phyloP scores from a whole-genome alignment of 768 basidiomycete species.

The Leccinum uliginosum region DNA sequence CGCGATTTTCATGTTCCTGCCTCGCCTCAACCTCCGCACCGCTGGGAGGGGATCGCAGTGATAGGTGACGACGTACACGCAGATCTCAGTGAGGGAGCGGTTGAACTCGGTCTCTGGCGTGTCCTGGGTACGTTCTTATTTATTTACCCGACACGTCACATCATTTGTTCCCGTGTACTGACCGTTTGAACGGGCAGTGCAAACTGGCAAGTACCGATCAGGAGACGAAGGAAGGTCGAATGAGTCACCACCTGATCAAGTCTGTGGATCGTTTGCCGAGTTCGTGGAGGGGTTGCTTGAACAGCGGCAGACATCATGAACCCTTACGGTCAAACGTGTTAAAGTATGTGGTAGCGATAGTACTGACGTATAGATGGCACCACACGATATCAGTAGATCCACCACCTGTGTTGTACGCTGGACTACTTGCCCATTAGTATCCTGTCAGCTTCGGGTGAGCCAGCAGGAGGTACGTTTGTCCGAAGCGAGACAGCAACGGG shows the following conservation, averaged over 20 bases:
- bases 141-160: not conserved
- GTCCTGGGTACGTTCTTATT: constrained; percentile 48
- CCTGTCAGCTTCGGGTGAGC: constrained; percentile 41
- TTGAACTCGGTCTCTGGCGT: constrained; percentile 56
- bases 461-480: constrained; percentile 41
- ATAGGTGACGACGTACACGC: constrained; percentile 65
- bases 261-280: constrained; percentile 48
- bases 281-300: constrained; percentile 47
- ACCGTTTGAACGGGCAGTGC: constrained; percentile 35
- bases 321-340: too few relatives aligned
- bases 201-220: constrained; percentile 64
- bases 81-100: constrained; percentile 61
- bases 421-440: constrained; percentile 27
- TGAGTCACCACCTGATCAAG: constrained; percentile 45
- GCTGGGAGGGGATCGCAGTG: constrained; percentile 35
- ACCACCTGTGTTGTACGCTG: not conserved
- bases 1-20: constrained; percentile 2
- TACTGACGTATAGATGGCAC: not conserved
- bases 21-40: not conserved
- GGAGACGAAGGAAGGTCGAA: constrained; percentile 49
- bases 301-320: not conserved
- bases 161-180: not conserved
- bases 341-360: too few relatives aligned
- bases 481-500: constrained; percentile 42
- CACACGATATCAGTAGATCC: not conserved